Base-by-base conservation (phyloP, 2,329 filamentous ascomycete genomes). In the Drechmeria coniospora region DNA sequence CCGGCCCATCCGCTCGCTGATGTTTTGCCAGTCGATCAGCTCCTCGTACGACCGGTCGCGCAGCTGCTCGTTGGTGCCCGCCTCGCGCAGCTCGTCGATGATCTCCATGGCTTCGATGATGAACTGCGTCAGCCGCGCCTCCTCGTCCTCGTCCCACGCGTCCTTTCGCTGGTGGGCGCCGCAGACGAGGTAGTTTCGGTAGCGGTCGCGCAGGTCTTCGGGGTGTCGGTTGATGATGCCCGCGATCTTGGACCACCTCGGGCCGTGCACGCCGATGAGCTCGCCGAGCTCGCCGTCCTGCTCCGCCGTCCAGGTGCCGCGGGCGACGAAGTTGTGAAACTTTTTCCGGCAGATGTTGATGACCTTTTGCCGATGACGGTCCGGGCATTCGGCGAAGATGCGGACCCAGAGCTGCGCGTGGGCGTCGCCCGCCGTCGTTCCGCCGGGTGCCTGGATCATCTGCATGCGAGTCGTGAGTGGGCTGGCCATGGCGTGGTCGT, bases 161-260 rank as follows among this genome's bases (percentile, higher is more conserved):
- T 66, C 63, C 23, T 57, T 63, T 18, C 59, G 59, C 31, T 58
- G 54, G 1, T 57, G 61, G 5, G 64, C 57, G 13, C 65, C 65
- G 29, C 68, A 74, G 25, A 74, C 53, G 14, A 79, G 52, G 40
- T 77, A 73, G 40, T 81, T 78, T 21, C 73, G 63, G 57, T 74
- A 80, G 4, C 78, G 70, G 45, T 82, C 77, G 27, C 76, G 66
- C 28, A 74, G 62, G 43, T 82, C 76, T 33, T 72, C 66, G 0
- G 67, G 59, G 21, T 72, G 65, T 5, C 79, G 71, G 35, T 73
- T 73, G 36, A 80, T 63, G 14, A 68, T 37, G n/a, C 59, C 54
- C 0, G 63, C 69, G 36, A 84, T 77, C 16, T 59, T 38, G 8
- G 61, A 61, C 73, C 77, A 84, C 32, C 70, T 66, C 11, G 56